Base-by-base conservation (phyloP, 2,329 filamentous ascomycete genomes). In the Monilinia aucupariae region DNA sequence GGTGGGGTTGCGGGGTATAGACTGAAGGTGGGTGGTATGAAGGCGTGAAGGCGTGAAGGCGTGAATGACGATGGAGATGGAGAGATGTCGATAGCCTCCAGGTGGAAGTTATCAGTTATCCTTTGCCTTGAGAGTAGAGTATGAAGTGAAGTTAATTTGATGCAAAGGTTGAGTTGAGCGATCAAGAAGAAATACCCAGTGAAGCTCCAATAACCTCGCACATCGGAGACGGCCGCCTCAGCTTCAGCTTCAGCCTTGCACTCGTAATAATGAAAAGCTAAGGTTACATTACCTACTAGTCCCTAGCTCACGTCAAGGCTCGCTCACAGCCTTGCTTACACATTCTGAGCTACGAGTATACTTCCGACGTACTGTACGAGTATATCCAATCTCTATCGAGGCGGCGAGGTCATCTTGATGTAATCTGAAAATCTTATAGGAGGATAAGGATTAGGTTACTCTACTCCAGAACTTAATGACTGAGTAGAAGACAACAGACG, bases 161-260 rank as follows among this genome's bases (percentile, higher is more conserved):
- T n/a, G n/a, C n/a, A 30, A 20, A 13, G 4, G 13, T n/a, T 25
- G 22, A n/a, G 27, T 27, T 41, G n/a, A n/a, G n/a, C n/a, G n/a
- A 34, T 51, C 17, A 49, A 34, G 39, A 59, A 54, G n/a, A 25
- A 50, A 56, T 13, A 20, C n/a, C n/a, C n/a, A n/a, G n/a, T n/a
- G n/a, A n/a, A n/a, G n/a, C n/a, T n/a, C n/a, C n/a, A 25, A 20
- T 13, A 30, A 27, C 20, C 54, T 32, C 67, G 63, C 67, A 64
- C 32, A 22, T 68, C 66, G 67, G 67, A 68, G 64, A 64, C 66
- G 62, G 47, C 67, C 66, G 66, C 64, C 55, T 68, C 65, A 68
- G 60, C 66, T 64, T 67, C 49, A 63, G 27, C 27, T 56, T 10
- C 43, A 25, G 34, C 34, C 34, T 37, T 37, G 34, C n/a, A n/a